A percentile compares a stretch with the other conserved stretches of the same genome.
phyloP scores from a whole-genome alignment of 768 basidiomycete species.

The Collybia nuda region DNA sequence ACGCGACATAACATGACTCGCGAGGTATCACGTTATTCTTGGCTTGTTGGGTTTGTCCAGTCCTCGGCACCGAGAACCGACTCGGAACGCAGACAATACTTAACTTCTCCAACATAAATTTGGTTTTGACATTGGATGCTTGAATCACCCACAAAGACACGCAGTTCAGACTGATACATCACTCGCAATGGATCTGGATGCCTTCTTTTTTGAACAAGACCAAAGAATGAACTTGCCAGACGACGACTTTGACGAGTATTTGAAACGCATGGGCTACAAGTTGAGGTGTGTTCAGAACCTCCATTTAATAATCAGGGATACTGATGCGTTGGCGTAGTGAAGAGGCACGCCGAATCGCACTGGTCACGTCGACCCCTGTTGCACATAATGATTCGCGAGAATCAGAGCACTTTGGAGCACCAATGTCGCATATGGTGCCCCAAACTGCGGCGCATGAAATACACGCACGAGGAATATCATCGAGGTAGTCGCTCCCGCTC shows the following conservation, averaged over 20 bases:
- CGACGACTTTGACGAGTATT: constrained; percentile 50
- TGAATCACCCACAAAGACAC: not conserved
- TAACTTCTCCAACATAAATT: not conserved
- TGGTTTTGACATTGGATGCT: constrained; percentile 7
- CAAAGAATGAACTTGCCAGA: constrained; percentile 51
- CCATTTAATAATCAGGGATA: no score
- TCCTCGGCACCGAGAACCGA: no score
- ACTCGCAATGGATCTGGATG: constrained; percentile 35
- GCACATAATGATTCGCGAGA: no score
- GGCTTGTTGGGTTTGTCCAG: not conserved
- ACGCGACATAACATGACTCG: not conserved
- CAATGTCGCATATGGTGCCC: no score
- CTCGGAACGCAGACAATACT: no score
- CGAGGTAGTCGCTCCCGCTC: no score
- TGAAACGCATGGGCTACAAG: constrained; percentile 27
- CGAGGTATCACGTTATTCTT: not conserved
- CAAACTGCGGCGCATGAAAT: no score
- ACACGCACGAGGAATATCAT: no score
- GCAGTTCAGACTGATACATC: not conserved
- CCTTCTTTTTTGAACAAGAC: constrained; percentile 58
- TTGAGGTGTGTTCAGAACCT: constrained; percentile 14
- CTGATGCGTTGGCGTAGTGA: no score
- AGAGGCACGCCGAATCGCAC: no score
- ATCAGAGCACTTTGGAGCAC: no score
- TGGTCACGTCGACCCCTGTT: no score